Evolutionary conservation across 257 asterid genomes (phyloP).

Genomic region (Jaltomata sinuosa): DNA sequence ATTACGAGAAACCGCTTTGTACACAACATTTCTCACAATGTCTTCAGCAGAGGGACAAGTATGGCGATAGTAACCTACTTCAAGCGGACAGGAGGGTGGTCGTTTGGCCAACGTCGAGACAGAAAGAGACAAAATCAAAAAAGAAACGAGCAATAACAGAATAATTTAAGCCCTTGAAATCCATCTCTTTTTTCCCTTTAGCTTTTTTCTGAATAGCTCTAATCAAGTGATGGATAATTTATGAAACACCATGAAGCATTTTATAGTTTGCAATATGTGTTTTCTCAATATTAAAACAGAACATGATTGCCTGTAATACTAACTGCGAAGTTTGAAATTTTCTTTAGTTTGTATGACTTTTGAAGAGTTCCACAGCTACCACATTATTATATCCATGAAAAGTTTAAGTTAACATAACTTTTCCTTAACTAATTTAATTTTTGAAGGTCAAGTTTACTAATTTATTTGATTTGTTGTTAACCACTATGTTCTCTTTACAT

Average conservation of each 20-base stretch:
- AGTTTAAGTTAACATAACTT: neutral
- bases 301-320: neutral
- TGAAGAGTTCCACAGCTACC: neutral
- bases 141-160: slow-evolving; percentile 5
- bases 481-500: too few species aligned
- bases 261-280: neutral
- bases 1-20: slow-evolving; percentile 23
- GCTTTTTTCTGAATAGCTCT: neutral
- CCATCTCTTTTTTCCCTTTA: slow-evolving; percentile 3
- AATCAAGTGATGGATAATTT: neutral
- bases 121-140: slow-evolving; percentile 4
- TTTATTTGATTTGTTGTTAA: too few species aligned
- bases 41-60: slow-evolving; percentile 46
- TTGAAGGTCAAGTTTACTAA: too few species aligned
- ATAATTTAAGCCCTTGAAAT: too few species aligned
- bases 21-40: slow-evolving; percentile 35
- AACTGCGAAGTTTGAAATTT: neutral
- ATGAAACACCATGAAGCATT: neutral
- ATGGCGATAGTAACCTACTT: slow-evolving; percentile 28
- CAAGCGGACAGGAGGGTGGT: slow-evolving; percentile 11
- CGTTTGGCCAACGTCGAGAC: slow-evolving; percentile 10
- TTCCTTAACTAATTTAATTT: too few species aligned
- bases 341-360: too few species aligned
- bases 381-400: neutral
- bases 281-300: neutral